Conservation (phyloP, 352 stramenopile genomes). For the Phytophthora vignae region DNA sequence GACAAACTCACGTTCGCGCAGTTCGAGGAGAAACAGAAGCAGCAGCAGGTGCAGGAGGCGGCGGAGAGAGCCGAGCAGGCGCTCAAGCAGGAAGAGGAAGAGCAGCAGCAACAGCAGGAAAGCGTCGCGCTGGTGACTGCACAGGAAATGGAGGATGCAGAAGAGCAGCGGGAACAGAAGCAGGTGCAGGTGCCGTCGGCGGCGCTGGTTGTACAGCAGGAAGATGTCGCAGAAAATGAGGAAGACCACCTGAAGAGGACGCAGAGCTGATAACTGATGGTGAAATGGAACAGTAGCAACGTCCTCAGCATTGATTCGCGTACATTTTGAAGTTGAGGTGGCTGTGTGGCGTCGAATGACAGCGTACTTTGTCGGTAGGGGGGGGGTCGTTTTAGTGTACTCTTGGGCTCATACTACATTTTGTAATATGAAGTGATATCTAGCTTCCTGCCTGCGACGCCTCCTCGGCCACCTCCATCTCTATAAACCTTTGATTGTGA, state of each 20-base stretch:
- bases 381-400: neutral
- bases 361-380: neutral
- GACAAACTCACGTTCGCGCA: slow-evolving; percentile 67
- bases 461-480: neutral
- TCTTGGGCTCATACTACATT: neutral
- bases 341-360: neutral
- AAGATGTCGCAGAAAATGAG: slow-evolving; percentile 4
- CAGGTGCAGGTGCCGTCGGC: slow-evolving; percentile 5
- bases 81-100: slow-evolving; percentile 25
- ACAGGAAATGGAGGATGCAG: slow-evolving; percentile 8
- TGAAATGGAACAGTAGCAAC: slow-evolving; percentile 6
- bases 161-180: neutral
- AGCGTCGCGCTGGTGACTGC: slow-evolving; percentile 11
- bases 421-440: too few relatives aligned
- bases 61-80: slow-evolving; percentile 34
- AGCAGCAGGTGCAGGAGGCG: slow-evolving; percentile 37
- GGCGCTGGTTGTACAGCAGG: slow-evolving; percentile 31
- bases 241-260: slow-evolving; percentile 20
- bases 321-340: neutral
- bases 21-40: slow-evolving; percentile 52
- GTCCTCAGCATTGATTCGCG: neutral
- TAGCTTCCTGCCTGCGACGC: neutral
- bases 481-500: neutral
- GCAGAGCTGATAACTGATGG: slow-evolving; percentile 15
- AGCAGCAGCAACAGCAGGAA: slow-evolving; percentile 13